Evolutionary conservation across 495 filamentous ascomycete genomes (phyloP).

Genomic region (Evernia prunastri): DNA sequence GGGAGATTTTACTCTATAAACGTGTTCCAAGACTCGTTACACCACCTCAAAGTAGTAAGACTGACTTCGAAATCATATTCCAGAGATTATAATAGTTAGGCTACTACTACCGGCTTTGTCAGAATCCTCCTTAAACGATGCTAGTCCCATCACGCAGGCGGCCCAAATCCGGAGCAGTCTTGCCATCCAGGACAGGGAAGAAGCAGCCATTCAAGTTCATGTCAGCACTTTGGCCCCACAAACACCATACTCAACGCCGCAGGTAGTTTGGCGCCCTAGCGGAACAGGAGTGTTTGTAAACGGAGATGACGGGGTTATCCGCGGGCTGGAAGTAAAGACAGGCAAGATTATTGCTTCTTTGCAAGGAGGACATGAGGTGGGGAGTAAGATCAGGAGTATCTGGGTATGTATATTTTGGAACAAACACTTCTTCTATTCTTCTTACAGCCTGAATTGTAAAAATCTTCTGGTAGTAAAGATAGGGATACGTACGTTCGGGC

Average conservation of each 20-base stretch:
- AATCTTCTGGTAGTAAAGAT: not conserved
- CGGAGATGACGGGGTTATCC: constrained; percentile 59
- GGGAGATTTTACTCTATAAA: no score
- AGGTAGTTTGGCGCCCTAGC: constrained; percentile 58
- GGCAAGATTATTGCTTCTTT: constrained; percentile 51
- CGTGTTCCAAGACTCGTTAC: no score
- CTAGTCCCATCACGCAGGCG: constrained; percentile 36
- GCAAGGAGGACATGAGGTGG: constrained; percentile 49
- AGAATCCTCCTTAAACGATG: constrained; percentile 9
- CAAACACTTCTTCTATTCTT: not conserved
- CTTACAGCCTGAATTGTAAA: not conserved
- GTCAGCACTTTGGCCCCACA: constrained; percentile 59
- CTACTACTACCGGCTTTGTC: constrained; percentile 33
- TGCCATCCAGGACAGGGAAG: constrained; percentile 49
- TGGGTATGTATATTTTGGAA: constrained; percentile 29
- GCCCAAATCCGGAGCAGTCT: constrained; percentile 45
- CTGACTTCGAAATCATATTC: not conserved
- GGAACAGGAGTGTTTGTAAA: constrained; percentile 64
- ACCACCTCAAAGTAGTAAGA: no score
- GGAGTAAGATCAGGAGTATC: constrained; percentile 58
- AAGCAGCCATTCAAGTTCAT: constrained; percentile 53
- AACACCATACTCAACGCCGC: constrained; percentile 60
- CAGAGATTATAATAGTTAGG: constrained; percentile 58
- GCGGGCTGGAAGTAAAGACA: constrained; percentile 55
- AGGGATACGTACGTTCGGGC: not conserved